Percentiles rank a stretch among this genome's conserved stretches.
phyloP scores from a whole-genome alignment of 106 monocot species.

The Gastrodia elata region DNA sequence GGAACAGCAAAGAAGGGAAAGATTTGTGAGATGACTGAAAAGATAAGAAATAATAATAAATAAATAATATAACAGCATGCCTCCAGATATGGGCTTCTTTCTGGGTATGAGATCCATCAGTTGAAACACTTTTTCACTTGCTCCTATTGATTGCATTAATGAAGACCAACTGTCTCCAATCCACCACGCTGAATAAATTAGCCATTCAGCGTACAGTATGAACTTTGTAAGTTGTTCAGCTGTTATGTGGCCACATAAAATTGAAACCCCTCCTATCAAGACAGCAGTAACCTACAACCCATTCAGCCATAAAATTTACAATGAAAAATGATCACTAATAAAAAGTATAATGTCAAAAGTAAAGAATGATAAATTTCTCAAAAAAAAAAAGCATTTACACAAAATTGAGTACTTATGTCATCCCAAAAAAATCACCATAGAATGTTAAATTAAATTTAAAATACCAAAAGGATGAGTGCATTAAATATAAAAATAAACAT shows the following conservation, averaged over 20 bases:
- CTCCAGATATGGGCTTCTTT: constrained; percentile 46
- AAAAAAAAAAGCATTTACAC: background rate
- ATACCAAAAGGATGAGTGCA: too few species aligned
- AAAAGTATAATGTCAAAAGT: background rate
- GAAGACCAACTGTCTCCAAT: constrained; percentile 93
- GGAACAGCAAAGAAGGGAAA: background rate
- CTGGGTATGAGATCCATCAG: constrained; percentile 79
- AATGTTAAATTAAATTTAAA: too few species aligned
- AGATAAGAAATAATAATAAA: background rate
- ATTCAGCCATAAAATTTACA: constrained; percentile 7
- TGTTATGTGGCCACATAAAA: constrained; percentile 75
- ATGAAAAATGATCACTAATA: constrained; percentile 1
- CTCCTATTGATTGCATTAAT: constrained; percentile 90
- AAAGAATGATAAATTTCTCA: background rate
- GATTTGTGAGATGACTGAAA: background rate
- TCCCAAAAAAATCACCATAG: background rate
- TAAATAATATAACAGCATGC: constrained; percentile 23
- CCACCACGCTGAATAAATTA: constrained; percentile 85
- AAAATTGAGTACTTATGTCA: background rate
- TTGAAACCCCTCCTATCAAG: constrained; percentile 71
- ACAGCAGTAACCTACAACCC: constrained; percentile 78
- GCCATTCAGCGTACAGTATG: constrained; percentile 83
- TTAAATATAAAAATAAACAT: too few species aligned
- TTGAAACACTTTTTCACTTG: constrained; percentile 90
- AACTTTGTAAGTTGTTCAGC: constrained; percentile 95